Percentiles rank a stretch among this genome's conserved stretches.
Evolutionary conservation across 768 basidiomycete species (phyloP).

Genomic region (Trametes cubensis): DNA sequence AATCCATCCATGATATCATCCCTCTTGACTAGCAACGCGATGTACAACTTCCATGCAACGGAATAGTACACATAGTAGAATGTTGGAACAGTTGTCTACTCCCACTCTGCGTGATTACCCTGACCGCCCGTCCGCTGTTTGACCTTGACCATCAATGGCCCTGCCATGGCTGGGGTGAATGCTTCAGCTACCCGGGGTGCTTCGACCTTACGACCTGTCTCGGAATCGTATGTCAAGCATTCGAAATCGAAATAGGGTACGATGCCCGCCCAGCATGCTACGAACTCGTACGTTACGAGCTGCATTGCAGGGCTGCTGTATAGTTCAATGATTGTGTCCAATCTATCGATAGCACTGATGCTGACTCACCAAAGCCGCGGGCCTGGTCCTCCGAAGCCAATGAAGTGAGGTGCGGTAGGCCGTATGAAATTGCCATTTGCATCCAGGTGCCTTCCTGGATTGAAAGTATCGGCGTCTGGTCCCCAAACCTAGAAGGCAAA

Average conservation of each 20-base stretch:
- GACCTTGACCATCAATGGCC: neutral
- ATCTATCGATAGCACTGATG: neutral
- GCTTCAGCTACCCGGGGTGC: neutral
- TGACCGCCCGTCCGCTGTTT: too few species aligned
- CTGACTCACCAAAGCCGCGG: slow-evolving; percentile 5
- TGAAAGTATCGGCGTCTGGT: neutral
- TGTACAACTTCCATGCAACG: too few species aligned
- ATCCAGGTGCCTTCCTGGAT: neutral
- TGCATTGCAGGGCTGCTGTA: neutral
- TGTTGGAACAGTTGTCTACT: too few species aligned
- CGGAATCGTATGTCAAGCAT: neutral
- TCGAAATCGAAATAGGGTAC: slow-evolving; percentile 6
- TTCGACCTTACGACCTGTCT: neutral
- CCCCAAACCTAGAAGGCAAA: neutral
- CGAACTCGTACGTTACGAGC: slow-evolving; percentile 6
- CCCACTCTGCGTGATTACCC: too few species aligned
- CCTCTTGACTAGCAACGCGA: too few species aligned
- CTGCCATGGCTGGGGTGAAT: neutral
- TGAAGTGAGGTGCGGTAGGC: neutral
- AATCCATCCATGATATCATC: too few species aligned
- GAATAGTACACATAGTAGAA: too few species aligned
- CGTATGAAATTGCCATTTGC: neutral
- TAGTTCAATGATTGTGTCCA: neutral
- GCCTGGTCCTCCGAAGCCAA: neutral
- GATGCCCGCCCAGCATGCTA: slow-evolving; percentile 1